These are phyloP conservation scores for Ochromonas danica DNA, from an alignment of 108 stramenopile genomes.

Conservation along the genomic window DNA sequence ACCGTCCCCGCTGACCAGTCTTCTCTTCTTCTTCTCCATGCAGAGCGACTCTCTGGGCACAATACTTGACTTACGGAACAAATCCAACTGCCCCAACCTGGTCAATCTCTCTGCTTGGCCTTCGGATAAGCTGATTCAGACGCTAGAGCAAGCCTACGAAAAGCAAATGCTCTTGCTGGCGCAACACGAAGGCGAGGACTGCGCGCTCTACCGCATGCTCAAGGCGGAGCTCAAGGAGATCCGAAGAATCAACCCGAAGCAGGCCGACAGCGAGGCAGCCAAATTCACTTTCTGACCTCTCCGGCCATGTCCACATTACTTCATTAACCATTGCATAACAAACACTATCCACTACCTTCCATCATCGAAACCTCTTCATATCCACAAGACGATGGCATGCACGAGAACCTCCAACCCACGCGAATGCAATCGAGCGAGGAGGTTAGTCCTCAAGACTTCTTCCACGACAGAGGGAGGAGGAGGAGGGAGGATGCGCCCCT, in stretches of 20 bases:
- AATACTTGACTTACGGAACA: constrained; percentile 21
- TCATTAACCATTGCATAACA: no score
- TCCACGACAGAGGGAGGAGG: no score
- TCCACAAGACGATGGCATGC: no score
- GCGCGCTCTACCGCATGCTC: neutral
- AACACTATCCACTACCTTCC: no score
- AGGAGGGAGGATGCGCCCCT: no score
- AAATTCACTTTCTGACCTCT: no score
- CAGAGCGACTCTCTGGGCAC: constrained; percentile 11
- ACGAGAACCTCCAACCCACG: neutral
- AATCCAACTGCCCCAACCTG: neutral
- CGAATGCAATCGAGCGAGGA: neutral
- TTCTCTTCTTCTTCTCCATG: neutral
- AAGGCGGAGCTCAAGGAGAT: neutral
- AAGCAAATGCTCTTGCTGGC: neutral
- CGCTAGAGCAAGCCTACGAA: neutral
- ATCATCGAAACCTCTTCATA: no score
- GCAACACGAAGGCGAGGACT: constrained; percentile 6
- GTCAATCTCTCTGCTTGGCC: neutral
- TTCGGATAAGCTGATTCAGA: neutral
- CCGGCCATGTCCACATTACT: no score
- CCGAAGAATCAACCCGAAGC: no score
- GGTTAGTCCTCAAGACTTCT: neutral
- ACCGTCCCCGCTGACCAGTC: neutral
- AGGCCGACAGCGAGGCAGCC: no score